Percentiles rank a stretch among this genome's conserved stretches.
phyloP scores from a whole-genome alignment of 2,329 filamentous ascomycete species.

The Zopfia rhizophila region DNA sequence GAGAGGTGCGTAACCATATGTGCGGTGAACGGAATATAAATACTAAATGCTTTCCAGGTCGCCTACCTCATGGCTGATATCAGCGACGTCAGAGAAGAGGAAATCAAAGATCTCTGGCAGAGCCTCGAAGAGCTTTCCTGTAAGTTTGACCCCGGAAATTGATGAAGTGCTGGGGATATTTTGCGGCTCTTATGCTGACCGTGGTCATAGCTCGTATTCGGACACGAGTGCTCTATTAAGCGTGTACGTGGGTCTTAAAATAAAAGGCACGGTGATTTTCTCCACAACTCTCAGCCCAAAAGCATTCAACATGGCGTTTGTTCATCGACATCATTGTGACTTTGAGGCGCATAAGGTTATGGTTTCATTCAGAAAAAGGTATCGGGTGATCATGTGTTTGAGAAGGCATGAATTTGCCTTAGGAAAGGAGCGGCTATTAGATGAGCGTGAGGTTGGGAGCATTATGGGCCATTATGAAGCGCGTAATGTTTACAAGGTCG shows the following conservation, averaged over 20 bases:
- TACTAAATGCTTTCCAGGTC: conserved; percentile 59
- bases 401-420: conserved; percentile 6
- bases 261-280: too few relatives aligned
- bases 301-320: conserved; percentile 53
- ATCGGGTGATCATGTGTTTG: conserved; percentile 20
- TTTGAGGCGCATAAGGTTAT: conserved; percentile 11
- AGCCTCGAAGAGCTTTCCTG: conserved; percentile 82
- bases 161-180: neutral
- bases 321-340: neutral
- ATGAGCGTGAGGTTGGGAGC: too few relatives aligned
- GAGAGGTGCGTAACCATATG: conserved; percentile 81
- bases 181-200: conserved; percentile 8
- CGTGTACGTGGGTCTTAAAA: neutral
- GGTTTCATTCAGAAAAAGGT: conserved; percentile 3
- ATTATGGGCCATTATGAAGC: conserved; percentile 18
- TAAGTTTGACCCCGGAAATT: conserved; percentile 59
- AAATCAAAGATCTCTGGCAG: conserved; percentile 88
- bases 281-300: conserved; percentile 20
- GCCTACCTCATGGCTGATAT: conserved; percentile 99
- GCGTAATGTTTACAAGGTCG: conserved; percentile 20
- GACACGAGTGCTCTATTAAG: conserved; percentile 60
- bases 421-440: conserved; percentile 21
- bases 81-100: conserved; percentile 80
- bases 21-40: neutral
- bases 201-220: conserved; percentile 52